Evolutionary conservation across 2,329 filamentous ascomycete genomes (phyloP), one percentile per base, ranked within the genome.

Genomic region (Coniella lustricola): DNA sequence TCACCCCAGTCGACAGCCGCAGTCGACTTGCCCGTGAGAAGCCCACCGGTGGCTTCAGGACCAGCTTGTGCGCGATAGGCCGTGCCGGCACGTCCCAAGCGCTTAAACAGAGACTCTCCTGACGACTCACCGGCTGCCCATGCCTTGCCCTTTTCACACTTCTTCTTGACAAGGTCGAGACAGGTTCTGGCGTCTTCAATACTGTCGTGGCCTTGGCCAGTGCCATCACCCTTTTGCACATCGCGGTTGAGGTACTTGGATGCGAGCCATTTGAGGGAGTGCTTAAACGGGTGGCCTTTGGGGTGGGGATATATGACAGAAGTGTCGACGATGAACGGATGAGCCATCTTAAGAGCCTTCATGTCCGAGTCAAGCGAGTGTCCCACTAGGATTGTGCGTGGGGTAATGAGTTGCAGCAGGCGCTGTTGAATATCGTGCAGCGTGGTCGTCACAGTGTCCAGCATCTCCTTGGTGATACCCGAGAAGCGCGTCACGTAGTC

Each of bases 321-420:
- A 0, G 93, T 97, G 66, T 98, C 93, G 61, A 96, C 81, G 57
- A 98, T 84, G 68, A 90, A 95, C 1, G 93, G 93, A 63, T 97
- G 93, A 0, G 88, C 85, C 52, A 96, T 75, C 61, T 84, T 86
- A 22, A 98, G 72, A 2, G 90, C 91, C 53, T 82, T 87, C 29
- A 96, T 77, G 62, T 94, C 87, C 2, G 86, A 87, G 58, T 91
- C 85, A 38, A 94, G 74, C 3, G 86, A 90, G 67, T 94, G 87
- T 34, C 87, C 87, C 38, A 93, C 67, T 14, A 94, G 76, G 46
- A 93, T 85, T 10, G 86, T 82, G 35, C 77, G 79, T 0, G 85
- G 81, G 34, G 81, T 80, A 29, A 98, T 68, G 12, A 96, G 72
- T 4, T 79, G 67, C 16, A 93, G 70, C 14, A 98, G 76, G 54